phyloP scores from a whole-genome alignment of 1,284 basidiomycete genomes.

The Ganoderma lingzhi region DNA sequence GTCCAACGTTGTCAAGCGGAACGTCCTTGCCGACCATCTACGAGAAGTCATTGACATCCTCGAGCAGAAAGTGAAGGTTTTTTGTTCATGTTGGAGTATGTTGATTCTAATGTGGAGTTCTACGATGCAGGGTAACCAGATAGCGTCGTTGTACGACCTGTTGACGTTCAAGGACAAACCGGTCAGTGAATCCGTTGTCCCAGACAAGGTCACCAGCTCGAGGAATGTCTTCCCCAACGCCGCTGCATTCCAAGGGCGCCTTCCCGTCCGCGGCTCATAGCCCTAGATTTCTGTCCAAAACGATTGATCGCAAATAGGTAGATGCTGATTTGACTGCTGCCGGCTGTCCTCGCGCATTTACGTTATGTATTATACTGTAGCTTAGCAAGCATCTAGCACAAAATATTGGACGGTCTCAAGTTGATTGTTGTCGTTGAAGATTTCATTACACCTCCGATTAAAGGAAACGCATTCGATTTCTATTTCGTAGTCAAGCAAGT shows the following conservation, averaged over 20 bases:
- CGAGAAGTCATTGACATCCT: conserved; percentile 89
- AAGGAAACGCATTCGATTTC: background rate
- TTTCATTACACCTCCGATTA: background rate
- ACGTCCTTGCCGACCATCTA: conserved; percentile 84
- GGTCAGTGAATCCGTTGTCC: conserved; percentile 44
- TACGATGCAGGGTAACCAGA: conserved; percentile 80
- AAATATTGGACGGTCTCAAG: background rate
- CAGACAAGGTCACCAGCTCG: conserved; percentile 24
- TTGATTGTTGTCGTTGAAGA: background rate
- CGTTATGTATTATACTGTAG: conserved; percentile 21
- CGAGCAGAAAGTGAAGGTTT: conserved; percentile 78
- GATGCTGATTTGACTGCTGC: conserved; percentile 7
- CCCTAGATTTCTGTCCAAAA: background rate
- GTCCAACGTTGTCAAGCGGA: conserved; percentile 80
- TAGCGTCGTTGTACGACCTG: conserved; percentile 84
- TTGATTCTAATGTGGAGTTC: background rate
- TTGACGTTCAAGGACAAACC: conserved; percentile 78
- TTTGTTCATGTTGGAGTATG: background rate
- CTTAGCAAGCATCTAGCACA: conserved; percentile 1
- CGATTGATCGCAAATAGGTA: background rate
- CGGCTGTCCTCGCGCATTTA: background rate
- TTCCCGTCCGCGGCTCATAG: conserved; percentile 21
- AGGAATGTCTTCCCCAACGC: conserved; percentile 11
- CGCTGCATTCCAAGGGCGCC: conserved; percentile 17
- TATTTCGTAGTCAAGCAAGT: too few species aligned